A percentile compares a stretch with the other conserved stretches of the same genome.
These are phyloP conservation scores for Cerioporus squamosus DNA, from an alignment of 1,284 basidiomycete species.

Conservation along the genomic window DNA sequence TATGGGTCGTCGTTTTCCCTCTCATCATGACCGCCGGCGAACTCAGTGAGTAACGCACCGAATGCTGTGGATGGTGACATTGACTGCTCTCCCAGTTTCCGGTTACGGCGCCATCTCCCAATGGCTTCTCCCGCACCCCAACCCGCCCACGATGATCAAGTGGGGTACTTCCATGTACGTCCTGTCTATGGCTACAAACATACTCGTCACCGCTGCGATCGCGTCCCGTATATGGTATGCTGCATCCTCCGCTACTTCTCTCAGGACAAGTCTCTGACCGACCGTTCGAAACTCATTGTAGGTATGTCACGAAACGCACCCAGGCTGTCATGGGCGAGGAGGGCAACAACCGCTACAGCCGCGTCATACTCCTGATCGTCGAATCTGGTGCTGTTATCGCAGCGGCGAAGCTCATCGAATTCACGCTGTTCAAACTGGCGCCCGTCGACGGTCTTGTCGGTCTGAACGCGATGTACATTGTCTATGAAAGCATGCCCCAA, in stretches of 20 bases:
- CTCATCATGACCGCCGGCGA: constrained; percentile 5
- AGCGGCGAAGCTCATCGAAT: constrained; percentile 14
- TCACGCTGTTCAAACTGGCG: constrained; percentile 12
- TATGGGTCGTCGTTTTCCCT: constrained; percentile 20
- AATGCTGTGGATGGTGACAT: too few species aligned
- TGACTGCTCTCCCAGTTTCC: not conserved
- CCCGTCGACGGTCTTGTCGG: constrained; percentile 13
- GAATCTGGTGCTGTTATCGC: constrained; percentile 13
- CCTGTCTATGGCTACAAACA: constrained; percentile 10
- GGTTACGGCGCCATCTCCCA: constrained; percentile 6
- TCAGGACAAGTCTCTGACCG: not conserved
- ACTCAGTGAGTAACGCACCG: not conserved
- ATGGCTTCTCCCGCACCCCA: not conserved
- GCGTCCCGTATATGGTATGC: constrained; percentile 12
- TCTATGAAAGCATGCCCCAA: constrained; percentile 18
- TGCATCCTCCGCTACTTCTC: not conserved
- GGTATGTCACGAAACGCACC: constrained; percentile 5
- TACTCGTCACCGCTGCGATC: constrained; percentile 10
- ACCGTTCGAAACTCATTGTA: not conserved
- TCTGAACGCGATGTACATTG: constrained; percentile 17
- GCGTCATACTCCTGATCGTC: constrained; percentile 10
- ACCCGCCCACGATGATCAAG: not conserved
- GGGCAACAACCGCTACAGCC: constrained; percentile 1
- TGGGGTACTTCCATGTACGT: constrained; percentile 1
- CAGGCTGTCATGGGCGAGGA: not conserved